Evolutionary conservation across 179 eudicot genomes (phyloP).

Genomic region (Drosera spatulata): DNA sequence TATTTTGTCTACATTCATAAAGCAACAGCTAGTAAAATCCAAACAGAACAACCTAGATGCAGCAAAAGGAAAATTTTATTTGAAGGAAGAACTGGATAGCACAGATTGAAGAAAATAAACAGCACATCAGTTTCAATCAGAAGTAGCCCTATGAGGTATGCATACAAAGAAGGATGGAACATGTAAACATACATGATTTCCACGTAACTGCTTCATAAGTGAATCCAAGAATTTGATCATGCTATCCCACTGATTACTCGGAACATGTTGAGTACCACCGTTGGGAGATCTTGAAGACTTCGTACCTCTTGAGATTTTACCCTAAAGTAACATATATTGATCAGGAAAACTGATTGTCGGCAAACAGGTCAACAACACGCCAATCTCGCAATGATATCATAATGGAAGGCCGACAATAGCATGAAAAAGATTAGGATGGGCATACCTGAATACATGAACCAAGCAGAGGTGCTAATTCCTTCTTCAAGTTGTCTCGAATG

Average conservation of each 20-base stretch:
- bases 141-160: too few species aligned
- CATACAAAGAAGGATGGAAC: not conserved
- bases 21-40: too few species aligned
- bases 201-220: slow-evolving; percentile 66
- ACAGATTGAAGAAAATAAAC: too few species aligned
- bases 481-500: slow-evolving; percentile 98
- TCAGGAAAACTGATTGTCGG: not conserved
- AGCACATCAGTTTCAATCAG: too few species aligned
- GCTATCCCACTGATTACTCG: slow-evolving; percentile 85
- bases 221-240: slow-evolving; percentile 90
- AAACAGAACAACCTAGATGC: too few species aligned
- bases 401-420: too few species aligned
- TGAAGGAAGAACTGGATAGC: too few species aligned
- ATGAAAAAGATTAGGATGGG: not conserved
- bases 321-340: slow-evolving; percentile 14
- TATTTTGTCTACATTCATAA: too few species aligned
- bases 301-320: slow-evolving; percentile 75
- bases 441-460: slow-evolving; percentile 84
- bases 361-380: not conserved
- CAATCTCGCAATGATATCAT: not conserved
- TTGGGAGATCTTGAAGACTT: slow-evolving; percentile 84
- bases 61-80: too few species aligned
- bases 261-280: slow-evolving; percentile 54
- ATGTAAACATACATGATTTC: slow-evolving; percentile 53
- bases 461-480: slow-evolving; percentile 86